Conservation (phyloP, 371 early-diverging fungal species). For the Quaeritorhiza haematococci region DNA sequence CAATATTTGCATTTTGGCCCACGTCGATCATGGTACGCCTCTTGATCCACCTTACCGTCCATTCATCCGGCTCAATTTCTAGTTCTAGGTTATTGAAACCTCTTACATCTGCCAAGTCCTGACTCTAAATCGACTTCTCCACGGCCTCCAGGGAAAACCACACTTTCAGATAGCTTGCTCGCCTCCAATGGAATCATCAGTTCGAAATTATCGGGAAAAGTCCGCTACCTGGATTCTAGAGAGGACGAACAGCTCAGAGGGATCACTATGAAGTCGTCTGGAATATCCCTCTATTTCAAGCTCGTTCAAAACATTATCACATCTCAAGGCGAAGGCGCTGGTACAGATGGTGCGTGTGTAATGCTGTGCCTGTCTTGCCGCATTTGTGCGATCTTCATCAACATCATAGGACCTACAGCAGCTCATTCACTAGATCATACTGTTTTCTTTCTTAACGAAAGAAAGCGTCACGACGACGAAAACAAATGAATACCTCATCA, state of each 20-base stretch:
- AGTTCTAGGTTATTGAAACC: background rate
- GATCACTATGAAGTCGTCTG: slow-evolving; percentile 99
- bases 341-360: background rate
- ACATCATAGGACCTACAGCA: too few species aligned
- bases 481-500: slow-evolving; percentile 90
- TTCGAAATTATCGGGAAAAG: slow-evolving; percentile 91
- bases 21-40: slow-evolving; percentile 80
- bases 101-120: too few species aligned
- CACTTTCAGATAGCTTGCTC: slow-evolving; percentile 94
- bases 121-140: too few species aligned
- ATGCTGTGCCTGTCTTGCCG: background rate
- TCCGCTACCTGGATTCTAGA: slow-evolving; percentile 97
- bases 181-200: slow-evolving; percentile 98
- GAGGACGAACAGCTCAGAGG: slow-evolving; percentile 99
- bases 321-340: slow-evolving; percentile 2
- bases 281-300: slow-evolving; percentile 87
- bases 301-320: slow-evolving; percentile 39
- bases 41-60: slow-evolving; percentile 3
- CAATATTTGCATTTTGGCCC: slow-evolving; percentile 96
- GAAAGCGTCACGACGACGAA: slow-evolving; percentile 25
- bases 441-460: too few species aligned
- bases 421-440: too few species aligned
- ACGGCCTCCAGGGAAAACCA: slow-evolving; percentile 89
- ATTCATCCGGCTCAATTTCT: too few species aligned
- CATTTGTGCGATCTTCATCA: too few species aligned